A percentile compares a stretch with the other conserved stretches of the same genome.
phyloP scores from a whole-genome alignment of 192 early-diverging fungal species.

The Podila epigama region DNA sequence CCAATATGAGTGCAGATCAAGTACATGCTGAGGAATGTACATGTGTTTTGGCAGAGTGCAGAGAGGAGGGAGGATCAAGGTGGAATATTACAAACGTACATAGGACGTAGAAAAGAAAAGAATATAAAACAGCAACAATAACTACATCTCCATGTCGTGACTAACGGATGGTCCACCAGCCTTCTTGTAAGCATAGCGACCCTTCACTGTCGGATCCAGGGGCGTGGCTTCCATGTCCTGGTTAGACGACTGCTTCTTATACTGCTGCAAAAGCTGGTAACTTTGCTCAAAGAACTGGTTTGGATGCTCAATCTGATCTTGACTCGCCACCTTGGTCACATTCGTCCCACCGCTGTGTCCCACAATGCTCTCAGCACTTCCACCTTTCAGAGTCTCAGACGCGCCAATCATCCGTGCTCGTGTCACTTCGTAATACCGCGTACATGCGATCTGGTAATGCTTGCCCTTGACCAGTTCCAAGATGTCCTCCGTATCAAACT shows the following conservation, averaged over 20 bases:
- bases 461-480: constrained; percentile 66
- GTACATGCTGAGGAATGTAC: too few species aligned
- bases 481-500: constrained; percentile 71
- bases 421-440: constrained; percentile 83
- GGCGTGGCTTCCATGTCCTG: neutral
- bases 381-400: constrained; percentile 24
- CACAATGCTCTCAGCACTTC: too few species aligned
- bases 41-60: too few species aligned
- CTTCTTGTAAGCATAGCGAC: constrained; percentile 44
- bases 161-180: constrained; percentile 13
- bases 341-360: constrained; percentile 1
- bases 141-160: constrained; percentile 31
- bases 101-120: too few species aligned
- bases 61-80: too few species aligned
- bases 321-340: constrained; percentile 32
- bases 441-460: constrained; percentile 97
- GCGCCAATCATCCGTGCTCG: constrained; percentile 38
- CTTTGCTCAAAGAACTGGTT: constrained; percentile 90
- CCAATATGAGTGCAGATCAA: too few species aligned
- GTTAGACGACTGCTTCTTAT: constrained; percentile 4
- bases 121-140: too few species aligned
- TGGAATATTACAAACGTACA: too few species aligned
- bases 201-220: constrained; percentile 27
- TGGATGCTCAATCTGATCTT: constrained; percentile 88
- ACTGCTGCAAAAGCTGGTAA: constrained; percentile 21